Percentiles rank a stretch among this genome's conserved stretches.
Evolutionary conservation across 768 basidiomycete genomes (phyloP).

Genomic region (Termitomyces sp.): DNA sequence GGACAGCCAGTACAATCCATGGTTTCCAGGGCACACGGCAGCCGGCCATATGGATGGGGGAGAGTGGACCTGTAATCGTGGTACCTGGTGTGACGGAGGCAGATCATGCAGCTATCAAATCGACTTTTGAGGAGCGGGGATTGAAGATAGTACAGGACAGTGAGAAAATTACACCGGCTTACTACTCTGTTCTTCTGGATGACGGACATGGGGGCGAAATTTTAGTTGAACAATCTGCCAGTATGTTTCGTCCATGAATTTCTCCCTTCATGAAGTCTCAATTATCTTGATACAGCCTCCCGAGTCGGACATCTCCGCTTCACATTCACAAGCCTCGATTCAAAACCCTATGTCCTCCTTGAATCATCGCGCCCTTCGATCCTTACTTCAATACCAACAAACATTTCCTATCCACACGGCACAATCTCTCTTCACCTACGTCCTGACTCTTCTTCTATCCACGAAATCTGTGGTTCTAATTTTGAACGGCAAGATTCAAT

Average conservation of each 20-base stretch:
- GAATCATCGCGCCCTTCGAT: slow-evolving; percentile 63
- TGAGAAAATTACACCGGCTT: slow-evolving; percentile 51
- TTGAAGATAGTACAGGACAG: slow-evolving; percentile 43
- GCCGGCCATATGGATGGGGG: slow-evolving; percentile 89
- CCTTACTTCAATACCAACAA: slow-evolving; percentile 44
- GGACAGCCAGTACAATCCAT: slow-evolving; percentile 48
- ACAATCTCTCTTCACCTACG: slow-evolving; percentile 31
- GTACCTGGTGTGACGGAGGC: slow-evolving; percentile 43
- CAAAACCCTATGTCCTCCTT: slow-evolving; percentile 53
- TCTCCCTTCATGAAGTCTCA: neutral
- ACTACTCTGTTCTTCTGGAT: slow-evolving; percentile 53
- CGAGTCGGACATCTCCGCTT: slow-evolving; percentile 72
- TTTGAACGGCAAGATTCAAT: slow-evolving; percentile 58
- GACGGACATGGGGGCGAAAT: slow-evolving; percentile 47
- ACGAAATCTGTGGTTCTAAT: slow-evolving; percentile 59
- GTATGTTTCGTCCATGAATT: slow-evolving; percentile 31
- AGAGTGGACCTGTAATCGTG: slow-evolving; percentile 59
- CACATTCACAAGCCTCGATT: slow-evolving; percentile 38
- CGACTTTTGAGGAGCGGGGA: slow-evolving; percentile 55
- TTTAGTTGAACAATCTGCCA: slow-evolving; percentile 54
- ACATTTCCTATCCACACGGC: slow-evolving; percentile 50
- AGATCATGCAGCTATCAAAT: slow-evolving; percentile 30
- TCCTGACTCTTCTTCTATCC: slow-evolving; percentile 21
- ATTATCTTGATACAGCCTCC: slow-evolving; percentile 44
- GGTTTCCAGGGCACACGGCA: slow-evolving; percentile 81